Conservation (phyloP, 345 rosid genomes). For the Gynandropsis gynandra region DNA sequence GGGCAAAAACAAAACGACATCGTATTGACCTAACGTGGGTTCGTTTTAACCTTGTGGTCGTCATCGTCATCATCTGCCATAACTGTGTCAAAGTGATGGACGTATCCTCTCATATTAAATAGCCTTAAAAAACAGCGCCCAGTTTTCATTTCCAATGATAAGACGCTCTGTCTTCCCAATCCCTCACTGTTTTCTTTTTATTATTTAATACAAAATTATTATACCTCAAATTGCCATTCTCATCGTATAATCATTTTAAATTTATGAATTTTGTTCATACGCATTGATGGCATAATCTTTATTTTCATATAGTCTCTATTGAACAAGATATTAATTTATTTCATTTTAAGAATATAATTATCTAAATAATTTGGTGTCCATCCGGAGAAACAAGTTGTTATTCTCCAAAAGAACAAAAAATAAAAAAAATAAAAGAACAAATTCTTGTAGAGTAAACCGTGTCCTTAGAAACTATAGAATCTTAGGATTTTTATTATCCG, state of each 20-base stretch:
- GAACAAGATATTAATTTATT: too few species aligned
- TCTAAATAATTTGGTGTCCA: too few species aligned
- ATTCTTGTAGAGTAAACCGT: constrained; percentile 4
- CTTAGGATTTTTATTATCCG: too few species aligned
- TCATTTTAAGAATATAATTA: too few species aligned
- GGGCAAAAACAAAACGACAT: constrained; percentile 25
- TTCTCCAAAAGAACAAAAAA: background rate
- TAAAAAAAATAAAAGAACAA: constrained; percentile 1
- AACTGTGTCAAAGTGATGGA: constrained; percentile 16
- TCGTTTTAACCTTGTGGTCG: background rate
- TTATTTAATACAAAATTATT: too few species aligned
- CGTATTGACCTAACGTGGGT: background rate
- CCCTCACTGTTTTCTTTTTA: constrained; percentile 8
- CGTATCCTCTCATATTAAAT: constrained; percentile 9
- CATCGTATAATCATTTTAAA: background rate
- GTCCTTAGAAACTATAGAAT: background rate
- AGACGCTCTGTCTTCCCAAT: constrained; percentile 11
- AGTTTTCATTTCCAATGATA: constrained; percentile 20
- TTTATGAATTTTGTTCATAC: too few species aligned
- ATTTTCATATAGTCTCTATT: too few species aligned
- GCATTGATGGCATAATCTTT: too few species aligned
- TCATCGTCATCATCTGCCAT: constrained; percentile 16
- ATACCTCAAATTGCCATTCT: background rate
- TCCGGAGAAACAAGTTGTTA: background rate
- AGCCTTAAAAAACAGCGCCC: constrained; percentile 11